Conservation (phyloP, 805 yeast species). For the Candida loeiensis region DNA sequence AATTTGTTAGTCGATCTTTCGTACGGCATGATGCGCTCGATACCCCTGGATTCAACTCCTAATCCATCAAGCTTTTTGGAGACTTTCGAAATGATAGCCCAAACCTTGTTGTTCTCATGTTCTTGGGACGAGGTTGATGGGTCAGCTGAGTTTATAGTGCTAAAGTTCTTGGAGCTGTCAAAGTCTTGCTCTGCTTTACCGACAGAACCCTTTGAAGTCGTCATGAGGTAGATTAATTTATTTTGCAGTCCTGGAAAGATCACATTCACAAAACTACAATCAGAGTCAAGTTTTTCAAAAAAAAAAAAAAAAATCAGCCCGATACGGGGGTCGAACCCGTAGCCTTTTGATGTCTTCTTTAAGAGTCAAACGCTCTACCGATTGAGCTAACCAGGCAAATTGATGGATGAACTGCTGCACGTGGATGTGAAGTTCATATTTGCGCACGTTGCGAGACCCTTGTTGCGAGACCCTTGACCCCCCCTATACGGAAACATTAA, state of each 20-base stretch:
- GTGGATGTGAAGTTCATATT: background rate
- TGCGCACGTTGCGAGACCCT: no score
- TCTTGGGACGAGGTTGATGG: background rate
- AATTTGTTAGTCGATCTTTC: slow-evolving; percentile 47
- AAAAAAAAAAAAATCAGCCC: slow-evolving; percentile 11
- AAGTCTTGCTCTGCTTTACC: background rate
- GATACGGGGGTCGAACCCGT: slow-evolving; percentile 19
- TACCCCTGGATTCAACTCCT: slow-evolving; percentile 75
- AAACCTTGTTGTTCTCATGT: background rate
- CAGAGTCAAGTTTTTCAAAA: background rate
- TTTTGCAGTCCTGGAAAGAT: no score
- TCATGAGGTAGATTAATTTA: background rate
- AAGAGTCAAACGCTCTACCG: slow-evolving; percentile 11
- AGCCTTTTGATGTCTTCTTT: slow-evolving; percentile 16
- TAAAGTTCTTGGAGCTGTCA: background rate
- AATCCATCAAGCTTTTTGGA: slow-evolving; percentile 40
- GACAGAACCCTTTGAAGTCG: background rate
- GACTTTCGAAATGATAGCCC: slow-evolving; percentile 1
- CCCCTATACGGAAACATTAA: no score
- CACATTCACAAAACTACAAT: background rate
- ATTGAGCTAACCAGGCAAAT: slow-evolving; percentile 10
- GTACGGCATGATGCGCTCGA: slow-evolving; percentile 67
- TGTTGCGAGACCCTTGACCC: no score
- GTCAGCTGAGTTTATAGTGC: background rate
- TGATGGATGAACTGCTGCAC: background rate